phyloP scores from a whole-genome alignment of 2,329 filamentous ascomycete species.

The Sporothrix brunneoviolacea region DNA sequence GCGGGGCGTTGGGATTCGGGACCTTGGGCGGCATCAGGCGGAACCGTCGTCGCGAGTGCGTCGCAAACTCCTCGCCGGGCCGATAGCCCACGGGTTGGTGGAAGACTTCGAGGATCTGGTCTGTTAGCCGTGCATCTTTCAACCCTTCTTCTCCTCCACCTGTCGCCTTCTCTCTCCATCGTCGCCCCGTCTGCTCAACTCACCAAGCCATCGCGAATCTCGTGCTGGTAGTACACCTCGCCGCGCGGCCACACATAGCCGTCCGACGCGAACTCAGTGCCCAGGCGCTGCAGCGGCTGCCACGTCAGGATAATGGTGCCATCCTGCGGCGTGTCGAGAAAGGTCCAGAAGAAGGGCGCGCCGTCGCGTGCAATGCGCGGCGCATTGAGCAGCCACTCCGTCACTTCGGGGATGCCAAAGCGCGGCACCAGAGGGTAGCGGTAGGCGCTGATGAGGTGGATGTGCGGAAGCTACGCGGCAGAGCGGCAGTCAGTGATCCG shows the following conservation, averaged over 20 bases:
- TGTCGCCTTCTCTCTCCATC: not conserved
- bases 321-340: slow-evolving; percentile 74
- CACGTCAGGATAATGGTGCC: slow-evolving; percentile 80
- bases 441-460: slow-evolving; percentile 81
- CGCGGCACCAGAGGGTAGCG: slow-evolving; percentile 69
- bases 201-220: slow-evolving; percentile 57
- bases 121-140: not conserved
- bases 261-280: slow-evolving; percentile 76
- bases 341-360: slow-evolving; percentile 89
- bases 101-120: slow-evolving; percentile 79
- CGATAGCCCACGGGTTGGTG: slow-evolving; percentile 76
- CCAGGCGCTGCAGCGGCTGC: slow-evolving; percentile 70
- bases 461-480: slow-evolving; percentile 65
- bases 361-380: slow-evolving; percentile 79
- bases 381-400: slow-evolving; percentile 75
- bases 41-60: slow-evolving; percentile 78
- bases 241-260: slow-evolving; percentile 85
- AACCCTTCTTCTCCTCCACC: no score
- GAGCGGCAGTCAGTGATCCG: not conserved
- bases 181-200: no score
- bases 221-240: slow-evolving; percentile 70
- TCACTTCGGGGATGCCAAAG: slow-evolving; percentile 68
- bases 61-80: slow-evolving; percentile 61
- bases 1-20: slow-evolving; percentile 60
- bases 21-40: slow-evolving; percentile 67